phyloP scores from a whole-genome alignment of 2,329 filamentous ascomycete species.

The Dothistroma septosporum region DNA sequence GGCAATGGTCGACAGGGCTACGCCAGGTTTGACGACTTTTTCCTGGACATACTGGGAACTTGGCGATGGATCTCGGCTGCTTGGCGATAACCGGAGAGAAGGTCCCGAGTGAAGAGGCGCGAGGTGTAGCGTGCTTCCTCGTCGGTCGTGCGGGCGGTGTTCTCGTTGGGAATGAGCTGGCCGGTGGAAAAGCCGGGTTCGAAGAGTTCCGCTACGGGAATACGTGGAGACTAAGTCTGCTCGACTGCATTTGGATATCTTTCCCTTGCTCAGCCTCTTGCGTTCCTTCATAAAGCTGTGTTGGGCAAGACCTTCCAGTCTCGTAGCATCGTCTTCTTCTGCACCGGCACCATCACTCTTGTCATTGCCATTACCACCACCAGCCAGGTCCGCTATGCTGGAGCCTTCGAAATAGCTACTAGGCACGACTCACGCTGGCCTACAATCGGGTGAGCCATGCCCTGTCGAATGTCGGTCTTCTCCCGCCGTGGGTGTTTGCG shows the following conservation, averaged over 20 bases:
- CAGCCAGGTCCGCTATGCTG: not conserved
- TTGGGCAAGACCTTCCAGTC: constrained; percentile 32
- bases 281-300: constrained; percentile 72
- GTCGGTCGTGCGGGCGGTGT: constrained; percentile 71
- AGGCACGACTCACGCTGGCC: not conserved
- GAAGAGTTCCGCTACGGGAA: constrained; percentile 70
- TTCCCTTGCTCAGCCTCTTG: constrained; percentile 53
- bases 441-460: not conserved
- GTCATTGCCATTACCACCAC: not conserved
- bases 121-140: constrained; percentile 76
- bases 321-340: not conserved
- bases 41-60: constrained; percentile 77
- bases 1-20: constrained; percentile 75
- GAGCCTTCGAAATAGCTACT: not conserved
- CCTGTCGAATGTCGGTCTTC: not conserved
- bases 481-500: not conserved
- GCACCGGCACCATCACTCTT: not conserved
- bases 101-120: constrained; percentile 64
- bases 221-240: constrained; percentile 73
- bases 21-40: constrained; percentile 71
- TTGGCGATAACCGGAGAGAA: constrained; percentile 74
- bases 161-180: constrained; percentile 78
- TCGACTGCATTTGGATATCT: constrained; percentile 39
- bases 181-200: constrained; percentile 63
- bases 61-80: constrained; percentile 87